Conservation (phyloP, 192 early-diverging fungal genomes). For the Funneliformis geosporum region DNA sequence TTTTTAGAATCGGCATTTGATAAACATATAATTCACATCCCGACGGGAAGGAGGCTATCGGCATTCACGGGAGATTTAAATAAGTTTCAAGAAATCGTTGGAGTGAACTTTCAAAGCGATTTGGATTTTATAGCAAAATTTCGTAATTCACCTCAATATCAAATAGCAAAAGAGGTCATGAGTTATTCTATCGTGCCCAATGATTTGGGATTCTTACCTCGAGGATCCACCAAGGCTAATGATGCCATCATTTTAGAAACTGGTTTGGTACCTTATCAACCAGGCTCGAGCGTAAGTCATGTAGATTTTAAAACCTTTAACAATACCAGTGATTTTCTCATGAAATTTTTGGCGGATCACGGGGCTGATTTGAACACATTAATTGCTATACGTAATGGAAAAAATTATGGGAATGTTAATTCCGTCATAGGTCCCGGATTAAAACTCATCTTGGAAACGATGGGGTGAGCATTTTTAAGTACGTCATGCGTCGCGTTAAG, state of each 20-base stretch:
- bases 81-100: not conserved
- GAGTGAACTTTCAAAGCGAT: not conserved
- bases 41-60: not conserved
- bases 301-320: conserved; percentile 40
- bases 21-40: conserved; percentile 32
- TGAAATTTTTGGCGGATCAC: conserved; percentile 43
- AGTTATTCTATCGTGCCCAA: not conserved
- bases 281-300: conserved; percentile 45
- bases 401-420: not conserved
- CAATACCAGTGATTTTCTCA: conserved; percentile 40
- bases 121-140: conserved; percentile 1
- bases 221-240: not conserved
- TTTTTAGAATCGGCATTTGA: conserved; percentile 41
- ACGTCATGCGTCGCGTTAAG: not conserved
- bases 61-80: not conserved
- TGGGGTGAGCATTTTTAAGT: conserved; percentile 33
- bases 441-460: conserved; percentile 33
- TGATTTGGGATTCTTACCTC: not conserved
- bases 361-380: conserved; percentile 33
- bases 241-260: conserved; percentile 40
- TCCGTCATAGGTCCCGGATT: conserved; percentile 39
- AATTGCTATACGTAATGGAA: conserved; percentile 22
- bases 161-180: not conserved
- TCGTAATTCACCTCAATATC: not conserved
- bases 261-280: conserved; percentile 36